A percentile compares a stretch with the other conserved stretches of the same genome.
Evolutionary conservation across 2,329 filamentous ascomycete species (phyloP).

Genomic region (Alternaria brassicae): DNA sequence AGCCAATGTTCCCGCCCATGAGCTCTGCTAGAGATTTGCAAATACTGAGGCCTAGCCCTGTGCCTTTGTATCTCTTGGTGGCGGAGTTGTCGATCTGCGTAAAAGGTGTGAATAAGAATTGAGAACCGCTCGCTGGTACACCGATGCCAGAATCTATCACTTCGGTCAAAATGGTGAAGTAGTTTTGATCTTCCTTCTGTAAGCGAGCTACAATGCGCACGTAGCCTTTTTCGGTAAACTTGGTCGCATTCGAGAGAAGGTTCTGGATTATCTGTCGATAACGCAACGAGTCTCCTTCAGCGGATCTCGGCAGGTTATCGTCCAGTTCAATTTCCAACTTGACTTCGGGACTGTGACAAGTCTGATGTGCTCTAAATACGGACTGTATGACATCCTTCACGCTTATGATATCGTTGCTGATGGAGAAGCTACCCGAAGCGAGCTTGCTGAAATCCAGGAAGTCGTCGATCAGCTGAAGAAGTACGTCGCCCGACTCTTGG

Average conservation of each 20-base stretch:
- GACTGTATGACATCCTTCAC: slow-evolving; percentile 57
- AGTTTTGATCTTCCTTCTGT: slow-evolving; percentile 51
- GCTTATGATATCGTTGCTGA: slow-evolving; percentile 61
- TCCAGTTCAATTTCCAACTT: slow-evolving; percentile 56
- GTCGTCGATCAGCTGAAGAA: slow-evolving; percentile 69
- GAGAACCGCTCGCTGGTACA: slow-evolving; percentile 54
- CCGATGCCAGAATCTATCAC: slow-evolving; percentile 65
- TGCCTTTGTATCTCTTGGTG: slow-evolving; percentile 63
- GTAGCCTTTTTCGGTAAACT: slow-evolving; percentile 66
- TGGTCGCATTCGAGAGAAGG: slow-evolving; percentile 66
- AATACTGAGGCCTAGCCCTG: slow-evolving; percentile 64
- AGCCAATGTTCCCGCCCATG: slow-evolving; percentile 63
- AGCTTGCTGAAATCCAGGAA: slow-evolving; percentile 72
- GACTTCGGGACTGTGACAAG: slow-evolving; percentile 57
- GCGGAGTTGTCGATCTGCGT: slow-evolving; percentile 62
- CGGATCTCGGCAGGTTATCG: slow-evolving; percentile 57
- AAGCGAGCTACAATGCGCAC: slow-evolving; percentile 57
- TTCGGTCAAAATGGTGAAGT: slow-evolving; percentile 59
- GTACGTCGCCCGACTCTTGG: slow-evolving; percentile 64
- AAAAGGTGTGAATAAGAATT: slow-evolving; percentile 63
- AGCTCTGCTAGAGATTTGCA: slow-evolving; percentile 64
- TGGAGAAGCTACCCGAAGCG: slow-evolving; percentile 65
- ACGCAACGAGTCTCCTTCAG: slow-evolving; percentile 65
- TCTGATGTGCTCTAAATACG: slow-evolving; percentile 60
- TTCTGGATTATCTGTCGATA: slow-evolving; percentile 70